Percentiles rank a stretch among this genome's conserved stretches.
These are phyloP conservation scores for Plasmopara muralis DNA, from an alignment of 352 stramenopile genomes.

Conservation along the genomic window DNA sequence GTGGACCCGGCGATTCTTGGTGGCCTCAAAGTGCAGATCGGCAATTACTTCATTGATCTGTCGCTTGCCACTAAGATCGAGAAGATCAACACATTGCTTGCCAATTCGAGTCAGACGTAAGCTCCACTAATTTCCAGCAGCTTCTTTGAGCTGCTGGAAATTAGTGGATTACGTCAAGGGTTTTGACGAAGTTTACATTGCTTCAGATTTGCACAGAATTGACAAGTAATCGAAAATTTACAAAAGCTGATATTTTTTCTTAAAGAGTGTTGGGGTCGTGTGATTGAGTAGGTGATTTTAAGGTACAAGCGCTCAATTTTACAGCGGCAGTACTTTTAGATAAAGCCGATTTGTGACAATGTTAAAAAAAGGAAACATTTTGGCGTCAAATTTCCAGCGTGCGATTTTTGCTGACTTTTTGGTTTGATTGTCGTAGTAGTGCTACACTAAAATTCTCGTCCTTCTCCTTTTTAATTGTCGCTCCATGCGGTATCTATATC, in stretches of 20 bases:
- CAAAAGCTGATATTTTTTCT: too few relatives aligned
- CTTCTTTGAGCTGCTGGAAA: conserved; percentile 9
- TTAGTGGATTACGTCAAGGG: conserved; percentile 17
- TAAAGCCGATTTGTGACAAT: too few relatives aligned
- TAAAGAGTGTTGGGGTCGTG: too few relatives aligned
- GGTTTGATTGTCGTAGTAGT: background rate
- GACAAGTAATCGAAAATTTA: too few relatives aligned
- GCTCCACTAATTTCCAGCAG: too few relatives aligned
- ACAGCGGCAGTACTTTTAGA: too few relatives aligned
- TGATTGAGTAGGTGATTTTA: too few relatives aligned
- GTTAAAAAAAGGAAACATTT: too few relatives aligned
- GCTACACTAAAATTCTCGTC: background rate
- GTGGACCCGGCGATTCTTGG: conserved; percentile 94
- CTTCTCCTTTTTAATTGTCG: background rate
- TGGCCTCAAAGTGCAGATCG: conserved; percentile 96
- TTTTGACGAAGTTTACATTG: conserved; percentile 2
- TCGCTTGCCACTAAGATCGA: conserved; percentile 94
- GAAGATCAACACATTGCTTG: conserved; percentile 86
- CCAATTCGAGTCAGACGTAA: conserved; percentile 54
- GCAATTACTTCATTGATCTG: conserved; percentile 97
- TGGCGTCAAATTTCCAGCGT: too few relatives aligned
- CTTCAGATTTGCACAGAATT: too few relatives aligned
- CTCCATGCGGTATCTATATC: background rate
- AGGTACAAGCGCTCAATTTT: too few relatives aligned
- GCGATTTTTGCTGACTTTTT: background rate